A percentile compares a stretch with the other conserved stretches of the same genome.
Evolutionary conservation across 306 rosid species (phyloP).

Genomic region (Quercus wislizeni): DNA sequence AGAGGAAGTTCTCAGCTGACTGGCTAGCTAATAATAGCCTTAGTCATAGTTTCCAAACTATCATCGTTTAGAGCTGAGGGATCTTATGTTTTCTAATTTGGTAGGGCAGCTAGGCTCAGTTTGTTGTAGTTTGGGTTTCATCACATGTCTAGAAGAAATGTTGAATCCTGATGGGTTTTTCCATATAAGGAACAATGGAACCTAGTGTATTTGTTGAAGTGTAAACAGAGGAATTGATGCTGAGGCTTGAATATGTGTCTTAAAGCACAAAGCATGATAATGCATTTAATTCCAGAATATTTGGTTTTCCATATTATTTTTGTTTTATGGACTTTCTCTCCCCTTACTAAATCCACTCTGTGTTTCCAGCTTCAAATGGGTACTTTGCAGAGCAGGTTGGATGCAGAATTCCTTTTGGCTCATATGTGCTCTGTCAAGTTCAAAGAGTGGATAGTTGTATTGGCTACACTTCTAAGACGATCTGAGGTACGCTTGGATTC

Average conservation of each 20-base stretch:
- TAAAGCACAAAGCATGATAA: not conserved
- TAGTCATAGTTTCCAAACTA: no score
- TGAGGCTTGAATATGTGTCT: not conserved
- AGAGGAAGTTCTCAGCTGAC: no score
- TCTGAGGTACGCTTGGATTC: slow-evolving; percentile 63
- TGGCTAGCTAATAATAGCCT: no score
- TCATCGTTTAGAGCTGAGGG: no score
- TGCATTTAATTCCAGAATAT: not conserved
- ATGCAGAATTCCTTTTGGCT: slow-evolving; percentile 92
- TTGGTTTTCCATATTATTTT: not conserved
- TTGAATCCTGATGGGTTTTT: not conserved
- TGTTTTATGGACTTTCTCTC: not conserved
- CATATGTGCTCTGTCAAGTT: slow-evolving; percentile 97
- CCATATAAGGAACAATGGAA: not conserved
- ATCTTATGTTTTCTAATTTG: no score
- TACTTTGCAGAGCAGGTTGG: slow-evolving; percentile 87
- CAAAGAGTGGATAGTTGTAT: slow-evolving; percentile 97
- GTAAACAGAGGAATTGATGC: not conserved
- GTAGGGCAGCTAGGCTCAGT: no score
- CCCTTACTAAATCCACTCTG: slow-evolving; percentile 17
- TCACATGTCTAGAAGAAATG: no score
- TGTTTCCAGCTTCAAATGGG: slow-evolving; percentile 84
- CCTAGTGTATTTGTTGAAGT: not conserved
- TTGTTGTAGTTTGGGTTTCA: no score
- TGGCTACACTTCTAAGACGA: slow-evolving; percentile 88